A percentile compares a stretch with the other conserved stretches of the same genome.
Evolutionary conservation across 2,329 filamentous ascomycete genomes (phyloP).

Genomic region (Botrytis elliptica): DNA sequence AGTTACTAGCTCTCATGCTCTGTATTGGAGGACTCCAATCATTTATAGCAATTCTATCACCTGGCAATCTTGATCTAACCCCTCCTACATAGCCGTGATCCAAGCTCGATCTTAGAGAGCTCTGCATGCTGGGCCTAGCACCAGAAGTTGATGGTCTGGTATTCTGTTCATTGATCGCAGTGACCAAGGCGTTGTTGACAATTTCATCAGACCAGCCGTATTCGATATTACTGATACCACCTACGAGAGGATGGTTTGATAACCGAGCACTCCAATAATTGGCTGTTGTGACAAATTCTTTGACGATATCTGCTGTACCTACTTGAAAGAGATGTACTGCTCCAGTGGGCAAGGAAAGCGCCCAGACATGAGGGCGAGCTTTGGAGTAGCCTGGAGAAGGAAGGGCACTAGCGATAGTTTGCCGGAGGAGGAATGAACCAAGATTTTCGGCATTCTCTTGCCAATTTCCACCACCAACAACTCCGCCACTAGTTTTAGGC

Average conservation of each 20-base stretch:
- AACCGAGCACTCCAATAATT: slow-evolving; percentile 98
- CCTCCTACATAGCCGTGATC: slow-evolving; percentile 44
- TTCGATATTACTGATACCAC: slow-evolving; percentile 94
- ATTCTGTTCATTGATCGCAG: slow-evolving; percentile 51
- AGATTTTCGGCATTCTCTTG: slow-evolving; percentile 92
- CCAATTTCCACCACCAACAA: slow-evolving; percentile 96
- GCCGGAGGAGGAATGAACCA: slow-evolving; percentile 81
- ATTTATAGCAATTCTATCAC: slow-evolving; percentile 78
- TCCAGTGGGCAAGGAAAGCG: slow-evolving; percentile 84
- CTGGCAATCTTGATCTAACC: slow-evolving; percentile 63
- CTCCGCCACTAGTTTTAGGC: slow-evolving; percentile 54
- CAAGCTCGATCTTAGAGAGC: slow-evolving; percentile 59
- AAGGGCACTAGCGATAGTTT: slow-evolving; percentile 86
- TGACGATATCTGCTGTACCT: slow-evolving; percentile 89
- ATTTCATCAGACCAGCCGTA: slow-evolving; percentile 93
- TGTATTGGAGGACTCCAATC: slow-evolving; percentile 90
- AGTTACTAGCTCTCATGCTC: slow-evolving; percentile 79
- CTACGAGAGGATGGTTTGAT: slow-evolving; percentile 88
- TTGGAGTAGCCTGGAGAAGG: slow-evolving; percentile 93
- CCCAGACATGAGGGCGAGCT: slow-evolving; percentile 87
- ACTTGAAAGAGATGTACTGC: slow-evolving; percentile 98
- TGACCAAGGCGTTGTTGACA: slow-evolving; percentile 53
- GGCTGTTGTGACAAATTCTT: slow-evolving; percentile 88
- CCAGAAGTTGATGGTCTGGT: slow-evolving; percentile 35
- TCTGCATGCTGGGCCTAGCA: slow-evolving; percentile 48